Base-by-base conservation (phyloP, 1,284 basidiomycete species). In the Rhodotorula sp. region DNA sequence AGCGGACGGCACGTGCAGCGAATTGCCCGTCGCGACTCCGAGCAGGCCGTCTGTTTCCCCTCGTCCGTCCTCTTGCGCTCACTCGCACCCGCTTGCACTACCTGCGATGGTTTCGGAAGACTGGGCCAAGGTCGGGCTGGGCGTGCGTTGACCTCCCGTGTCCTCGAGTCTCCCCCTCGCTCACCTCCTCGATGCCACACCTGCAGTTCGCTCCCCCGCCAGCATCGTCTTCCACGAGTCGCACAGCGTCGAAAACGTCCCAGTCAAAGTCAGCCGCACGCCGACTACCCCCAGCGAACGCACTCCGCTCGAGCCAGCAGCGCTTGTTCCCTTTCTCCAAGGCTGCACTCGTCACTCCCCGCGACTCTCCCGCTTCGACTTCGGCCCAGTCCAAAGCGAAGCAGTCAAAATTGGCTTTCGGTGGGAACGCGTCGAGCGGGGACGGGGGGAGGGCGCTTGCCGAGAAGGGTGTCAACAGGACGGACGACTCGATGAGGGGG, bases 311-410 rank as follows among this genome's bases (percentile, higher is more conserved):
- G 9, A 64, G 27, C 13, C 67, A 68, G 51, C 24, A 9, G 7
- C 67, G 55, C 62, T 52, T 68, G 13, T 49, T 51, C 36, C 34
- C 67, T 2, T 36, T 48, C 46, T 62, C 60, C 62, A 61, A 57
- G 48, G 32, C 48, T 11, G 58, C 67, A 15, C 54, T 60, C 52
- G 58, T 68, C 32, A 68, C 67, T 5, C 67, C 67, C 4, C 39
- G 67, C 17, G 22, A 51, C 4, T 44, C 57, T 22, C 52, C 54
- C 22, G 11, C 66, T 4, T 59, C 44, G 1, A 27, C 30, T 1
- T 22, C 58, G 22, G 36, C 19, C 1, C 20, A 46, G 5, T 2
- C 36, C 4, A 29, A n/a, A 20, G 1, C 29, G 8, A 67, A 36
- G 13, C 66, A 59, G n/a, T 48, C 66, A 4, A 59, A 9, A 4